Evolutionary conservation across 2,329 filamentous ascomycete species (phyloP).

Genomic region (Ceratocystis smalleyi): DNA sequence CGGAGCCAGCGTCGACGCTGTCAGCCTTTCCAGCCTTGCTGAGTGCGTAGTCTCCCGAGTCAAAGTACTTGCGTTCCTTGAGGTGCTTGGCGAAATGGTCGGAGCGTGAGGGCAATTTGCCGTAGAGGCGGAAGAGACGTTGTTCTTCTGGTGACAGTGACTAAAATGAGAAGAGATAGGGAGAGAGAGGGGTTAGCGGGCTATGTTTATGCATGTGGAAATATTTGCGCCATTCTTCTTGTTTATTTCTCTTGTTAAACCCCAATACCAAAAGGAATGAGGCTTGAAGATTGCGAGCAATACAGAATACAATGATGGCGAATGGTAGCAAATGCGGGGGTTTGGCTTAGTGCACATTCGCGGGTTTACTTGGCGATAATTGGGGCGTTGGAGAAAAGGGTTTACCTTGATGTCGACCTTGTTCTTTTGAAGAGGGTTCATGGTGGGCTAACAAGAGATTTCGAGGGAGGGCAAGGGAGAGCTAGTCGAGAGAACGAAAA

Average conservation of each 20-base stretch:
- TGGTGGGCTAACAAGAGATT: constrained; percentile 24
- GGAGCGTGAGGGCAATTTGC: constrained; percentile 91
- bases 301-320: background rate
- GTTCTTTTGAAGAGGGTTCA: constrained; percentile 98
- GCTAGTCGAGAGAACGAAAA: no score
- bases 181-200: constrained; percentile 15
- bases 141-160: constrained; percentile 89
- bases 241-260: no score
- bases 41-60: constrained; percentile 90
- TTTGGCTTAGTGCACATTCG: constrained; percentile 7
- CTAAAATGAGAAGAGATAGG: constrained; percentile 32
- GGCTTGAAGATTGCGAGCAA: background rate
- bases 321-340: background rate
- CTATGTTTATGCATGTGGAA: background rate
- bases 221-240: no score
- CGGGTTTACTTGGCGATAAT: constrained; percentile 2
- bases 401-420: constrained; percentile 92
- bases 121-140: constrained; percentile 89
- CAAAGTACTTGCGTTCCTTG: constrained; percentile 98
- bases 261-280: background rate
- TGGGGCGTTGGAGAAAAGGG: constrained; percentile 19
- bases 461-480: background rate
- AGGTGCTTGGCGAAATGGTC: constrained; percentile 96
- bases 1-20: constrained; percentile 79
- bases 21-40: constrained; percentile 95